Conservation (phyloP, 176 grass and related monocot genomes). For the Oryza glumipatula region DNA sequence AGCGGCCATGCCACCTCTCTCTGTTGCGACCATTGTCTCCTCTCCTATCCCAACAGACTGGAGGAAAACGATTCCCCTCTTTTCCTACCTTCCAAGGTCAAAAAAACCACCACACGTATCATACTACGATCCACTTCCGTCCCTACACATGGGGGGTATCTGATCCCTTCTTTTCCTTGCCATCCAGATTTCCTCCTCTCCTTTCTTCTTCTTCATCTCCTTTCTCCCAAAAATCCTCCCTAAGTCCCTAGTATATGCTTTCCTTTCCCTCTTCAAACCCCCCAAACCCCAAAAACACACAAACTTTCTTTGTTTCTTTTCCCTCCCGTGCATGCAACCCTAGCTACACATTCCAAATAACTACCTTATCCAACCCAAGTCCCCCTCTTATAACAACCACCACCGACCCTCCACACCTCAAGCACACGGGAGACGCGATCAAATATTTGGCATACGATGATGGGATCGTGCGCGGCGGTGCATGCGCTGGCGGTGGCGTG, state of each 20-base stretch:
- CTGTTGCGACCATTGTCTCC: too few relatives aligned
- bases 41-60: too few relatives aligned
- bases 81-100: conserved; percentile 48
- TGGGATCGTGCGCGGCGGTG: conserved; percentile 42
- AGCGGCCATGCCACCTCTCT: background rate
- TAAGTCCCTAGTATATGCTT: conserved; percentile 38
- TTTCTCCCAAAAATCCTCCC: too few relatives aligned
- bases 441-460: background rate
- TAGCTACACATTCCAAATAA: too few relatives aligned
- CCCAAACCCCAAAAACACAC: background rate
- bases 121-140: background rate
- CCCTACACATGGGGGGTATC: conserved; percentile 11
- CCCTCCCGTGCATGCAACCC: background rate
- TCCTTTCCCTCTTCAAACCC: conserved; percentile 16
- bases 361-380: background rate
- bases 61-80: background rate
- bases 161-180: conserved; percentile 33
- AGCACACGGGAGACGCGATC: too few relatives aligned
- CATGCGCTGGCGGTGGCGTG: conserved; percentile 41
- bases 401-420: background rate
- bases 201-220: too few relatives aligned
- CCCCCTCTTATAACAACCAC: background rate
- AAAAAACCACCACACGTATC: conserved; percentile 39
- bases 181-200: background rate
- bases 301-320: background rate